Conservation (phyloP, 2,329 filamentous ascomycete species). For the Trichoderma hamatum region DNA sequence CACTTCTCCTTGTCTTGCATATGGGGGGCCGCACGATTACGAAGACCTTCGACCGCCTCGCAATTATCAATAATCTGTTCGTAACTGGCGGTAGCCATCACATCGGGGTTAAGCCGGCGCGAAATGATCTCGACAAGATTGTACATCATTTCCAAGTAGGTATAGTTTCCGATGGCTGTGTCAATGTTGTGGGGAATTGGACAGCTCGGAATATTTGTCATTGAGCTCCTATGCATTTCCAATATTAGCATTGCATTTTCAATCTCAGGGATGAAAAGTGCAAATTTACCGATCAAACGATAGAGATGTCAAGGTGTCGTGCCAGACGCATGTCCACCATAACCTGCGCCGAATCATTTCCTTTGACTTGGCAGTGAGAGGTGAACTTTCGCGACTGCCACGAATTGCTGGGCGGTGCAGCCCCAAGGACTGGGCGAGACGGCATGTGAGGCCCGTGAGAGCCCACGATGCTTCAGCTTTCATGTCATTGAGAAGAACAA, state of each 20-base stretch:
- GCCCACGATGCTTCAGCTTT: slow-evolving; percentile 71
- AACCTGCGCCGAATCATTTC: slow-evolving; percentile 59
- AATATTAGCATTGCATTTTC: neutral
- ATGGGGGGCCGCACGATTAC: slow-evolving; percentile 52
- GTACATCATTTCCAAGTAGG: slow-evolving; percentile 68
- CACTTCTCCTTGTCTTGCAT: slow-evolving; percentile 64
- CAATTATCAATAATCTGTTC: slow-evolving; percentile 62
- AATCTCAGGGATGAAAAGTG: neutral
- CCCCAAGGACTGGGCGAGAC: slow-evolving; percentile 66
- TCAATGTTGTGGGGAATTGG: slow-evolving; percentile 53
- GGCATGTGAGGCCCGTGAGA: slow-evolving; percentile 63
- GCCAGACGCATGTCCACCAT: slow-evolving; percentile 70
- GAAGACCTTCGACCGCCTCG: slow-evolving; percentile 56
- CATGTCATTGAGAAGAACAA: slow-evolving; percentile 69
- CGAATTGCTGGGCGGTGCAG: slow-evolving; percentile 55
- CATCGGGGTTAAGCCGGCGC: slow-evolving; percentile 58
- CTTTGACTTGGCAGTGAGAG: slow-evolving; percentile 52
- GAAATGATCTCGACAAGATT: slow-evolving; percentile 65
- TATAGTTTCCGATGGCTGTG: slow-evolving; percentile 51
- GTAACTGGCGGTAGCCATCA: slow-evolving; percentile 53
- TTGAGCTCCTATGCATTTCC: slow-evolving; percentile 53
- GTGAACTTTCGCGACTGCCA: slow-evolving; percentile 50
- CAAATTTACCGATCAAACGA: slow-evolving; percentile 62
- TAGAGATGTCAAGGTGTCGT: slow-evolving; percentile 66
- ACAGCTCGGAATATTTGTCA: slow-evolving; percentile 62